phyloP scores from a whole-genome alignment of 345 rosid genomes.

The Gossypium mustelinum region DNA sequence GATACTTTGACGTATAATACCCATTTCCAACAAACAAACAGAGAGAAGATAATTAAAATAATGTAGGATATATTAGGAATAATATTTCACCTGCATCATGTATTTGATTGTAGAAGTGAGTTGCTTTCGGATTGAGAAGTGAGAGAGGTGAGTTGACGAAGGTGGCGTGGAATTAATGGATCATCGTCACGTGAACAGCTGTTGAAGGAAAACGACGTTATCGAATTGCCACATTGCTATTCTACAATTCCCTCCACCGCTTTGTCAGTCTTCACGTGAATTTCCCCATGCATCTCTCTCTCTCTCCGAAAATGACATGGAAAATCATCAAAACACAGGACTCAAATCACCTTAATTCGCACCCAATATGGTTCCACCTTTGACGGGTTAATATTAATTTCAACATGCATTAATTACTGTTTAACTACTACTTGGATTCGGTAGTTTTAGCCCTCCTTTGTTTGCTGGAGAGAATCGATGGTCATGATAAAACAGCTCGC shows the following conservation, averaged over 20 bases:
- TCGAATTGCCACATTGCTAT: neutral
- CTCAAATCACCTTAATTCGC: neutral
- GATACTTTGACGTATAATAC: no score
- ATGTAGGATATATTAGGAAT: no score
- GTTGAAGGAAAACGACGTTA: conserved; percentile 12
- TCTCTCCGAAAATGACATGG: neutral
- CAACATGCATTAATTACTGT: neutral
- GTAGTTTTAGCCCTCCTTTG: neutral
- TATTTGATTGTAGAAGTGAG: no score
- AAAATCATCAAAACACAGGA: neutral
- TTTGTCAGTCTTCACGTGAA: conserved; percentile 21
- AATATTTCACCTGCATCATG: no score
- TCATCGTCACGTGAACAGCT: conserved; percentile 14
- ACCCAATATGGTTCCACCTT: neutral
- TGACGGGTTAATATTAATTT: neutral
- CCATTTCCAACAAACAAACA: no score
- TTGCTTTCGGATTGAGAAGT: no score
- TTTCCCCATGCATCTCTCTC: conserved; percentile 14
- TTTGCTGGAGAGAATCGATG: neutral
- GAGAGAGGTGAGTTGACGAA: neutral
- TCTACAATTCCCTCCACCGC: neutral
- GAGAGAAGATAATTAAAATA: no score
- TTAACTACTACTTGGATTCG: neutral
- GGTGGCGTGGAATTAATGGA: neutral
- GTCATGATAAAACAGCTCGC: neutral